These are phyloP conservation scores for Psophocarpus tetragonolobus DNA, from an alignment of 306 rosid genomes.

Conservation along the genomic window DNA sequence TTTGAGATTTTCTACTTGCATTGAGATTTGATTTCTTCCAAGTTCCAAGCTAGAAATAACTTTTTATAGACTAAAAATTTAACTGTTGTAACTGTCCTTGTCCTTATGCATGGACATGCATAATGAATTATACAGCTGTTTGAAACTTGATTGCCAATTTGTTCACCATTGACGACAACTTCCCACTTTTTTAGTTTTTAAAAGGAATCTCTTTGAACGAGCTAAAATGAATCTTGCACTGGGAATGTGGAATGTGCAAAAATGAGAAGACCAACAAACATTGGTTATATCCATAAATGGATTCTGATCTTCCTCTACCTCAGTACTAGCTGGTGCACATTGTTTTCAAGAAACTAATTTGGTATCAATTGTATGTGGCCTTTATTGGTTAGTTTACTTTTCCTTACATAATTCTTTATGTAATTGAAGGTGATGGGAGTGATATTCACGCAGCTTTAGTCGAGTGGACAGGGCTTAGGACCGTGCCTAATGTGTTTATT, in stretches of 20 bases:
- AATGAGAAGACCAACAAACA: background rate
- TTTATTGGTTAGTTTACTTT: background rate
- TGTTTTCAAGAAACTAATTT: background rate
- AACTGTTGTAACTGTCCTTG: background rate
- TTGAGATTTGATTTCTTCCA: background rate
- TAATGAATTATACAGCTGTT: background rate
- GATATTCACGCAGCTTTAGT: conserved; percentile 61
- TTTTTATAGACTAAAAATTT: background rate
- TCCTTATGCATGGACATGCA: background rate
- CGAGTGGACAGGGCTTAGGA: conserved; percentile 46
- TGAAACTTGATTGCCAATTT: background rate
- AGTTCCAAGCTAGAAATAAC: too few species aligned
- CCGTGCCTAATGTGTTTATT: conserved; percentile 81
- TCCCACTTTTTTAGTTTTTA: too few species aligned
- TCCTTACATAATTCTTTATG: background rate
- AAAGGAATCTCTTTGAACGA: too few species aligned
- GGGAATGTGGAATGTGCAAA: background rate
- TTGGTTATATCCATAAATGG: background rate
- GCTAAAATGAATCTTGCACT: too few species aligned
- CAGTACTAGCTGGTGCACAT: background rate
- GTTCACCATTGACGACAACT: background rate
- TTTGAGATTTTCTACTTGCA: background rate
- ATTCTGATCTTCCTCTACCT: background rate
- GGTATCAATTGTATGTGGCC: background rate
- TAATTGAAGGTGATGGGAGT: conserved; percentile 60